Base-by-base conservation (phyloP, 1,284 basidiomycete species). In the Fomes fomentarius region DNA sequence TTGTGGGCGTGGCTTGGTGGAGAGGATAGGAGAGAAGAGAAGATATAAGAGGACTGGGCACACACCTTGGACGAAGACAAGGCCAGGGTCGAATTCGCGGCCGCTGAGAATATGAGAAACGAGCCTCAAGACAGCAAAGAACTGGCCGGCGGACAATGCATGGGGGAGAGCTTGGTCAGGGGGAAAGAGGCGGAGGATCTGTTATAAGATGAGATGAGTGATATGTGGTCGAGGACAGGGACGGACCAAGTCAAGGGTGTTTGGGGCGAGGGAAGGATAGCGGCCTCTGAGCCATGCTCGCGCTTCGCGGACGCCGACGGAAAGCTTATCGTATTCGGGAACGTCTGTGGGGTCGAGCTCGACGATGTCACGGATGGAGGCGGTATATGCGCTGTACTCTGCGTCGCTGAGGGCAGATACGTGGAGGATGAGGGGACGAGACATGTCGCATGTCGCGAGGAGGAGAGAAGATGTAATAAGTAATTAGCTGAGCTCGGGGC, bases 221-320 rank as follows among this genome's bases (percentile, higher is more conserved):
- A 51, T 11, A 26, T 44, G 19, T 38, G 38, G 26, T 19, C 15
- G 2, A 17, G 31, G 35, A 43, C 41, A 56, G 24, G 47, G 30
- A 60, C 71, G 41, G 61, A 87, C 87, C 63, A 72, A 68, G 68
- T 91, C 89, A 40, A 91, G 80, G 41, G 75, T 75, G n/a, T 71
- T 61, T 1, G 77, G 74, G 10, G 75, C 64, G 4, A 88, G 65
- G 61, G 79, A 72, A 8, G 79, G 71, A 65, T 87, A 90, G 57
- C 87, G 75, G 12, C 89, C 89, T 39, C 85, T 73, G 52, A 91
- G 71, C 89, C 89, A 91, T 9, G 87, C 89, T 34, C 89, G 74
- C 4, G 77, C 83, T 66, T 91, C 89, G 31, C 88, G 78, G 19
- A 83, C 76, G 41, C 82, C 79, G 26, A 89, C 71, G 8, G 67